Percentiles rank a stretch among this genome's conserved stretches.
phyloP scores from a whole-genome alignment of 768 basidiomycete species.

The Suillus clintonianus region DNA sequence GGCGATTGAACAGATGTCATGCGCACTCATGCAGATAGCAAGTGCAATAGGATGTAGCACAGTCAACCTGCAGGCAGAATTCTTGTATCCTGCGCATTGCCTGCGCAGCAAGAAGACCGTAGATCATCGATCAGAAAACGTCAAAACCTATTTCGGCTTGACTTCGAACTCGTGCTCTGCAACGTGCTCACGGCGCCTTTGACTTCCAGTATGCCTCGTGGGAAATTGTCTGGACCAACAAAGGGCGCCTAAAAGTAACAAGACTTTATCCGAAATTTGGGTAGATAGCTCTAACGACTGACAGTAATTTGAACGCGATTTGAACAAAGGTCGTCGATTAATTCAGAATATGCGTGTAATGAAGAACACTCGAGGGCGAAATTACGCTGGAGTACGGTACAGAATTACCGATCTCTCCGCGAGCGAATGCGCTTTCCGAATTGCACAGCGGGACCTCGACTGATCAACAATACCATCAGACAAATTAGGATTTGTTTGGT shows the following conservation, averaged over 20 bases:
- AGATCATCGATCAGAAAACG: background rate
- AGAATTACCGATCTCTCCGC: constrained; percentile 41
- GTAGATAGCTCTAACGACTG: background rate
- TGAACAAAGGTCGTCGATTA: background rate
- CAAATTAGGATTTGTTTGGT: background rate
- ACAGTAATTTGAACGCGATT: background rate
- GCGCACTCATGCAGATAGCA: background rate
- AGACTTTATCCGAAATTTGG: background rate
- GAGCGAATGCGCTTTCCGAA: constrained; percentile 76
- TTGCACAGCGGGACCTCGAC: constrained; percentile 76
- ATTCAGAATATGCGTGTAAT: background rate
- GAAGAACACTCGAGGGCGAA: background rate
- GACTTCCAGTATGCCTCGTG: background rate
- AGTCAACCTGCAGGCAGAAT: background rate
- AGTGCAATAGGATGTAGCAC: background rate
- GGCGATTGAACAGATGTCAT: background rate
- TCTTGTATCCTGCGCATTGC: background rate
- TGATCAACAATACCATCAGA: constrained; percentile 25
- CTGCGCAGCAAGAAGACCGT: background rate
- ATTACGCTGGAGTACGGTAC: background rate
- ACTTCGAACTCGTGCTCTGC: background rate
- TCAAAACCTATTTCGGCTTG: background rate
- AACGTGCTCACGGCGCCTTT: background rate
- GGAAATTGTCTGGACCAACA: background rate
- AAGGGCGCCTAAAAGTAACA: background rate